Percentiles rank a stretch among this genome's conserved stretches.
Evolutionary conservation across 345 rosid species (phyloP).

Genomic region (Brassica incana): DNA sequence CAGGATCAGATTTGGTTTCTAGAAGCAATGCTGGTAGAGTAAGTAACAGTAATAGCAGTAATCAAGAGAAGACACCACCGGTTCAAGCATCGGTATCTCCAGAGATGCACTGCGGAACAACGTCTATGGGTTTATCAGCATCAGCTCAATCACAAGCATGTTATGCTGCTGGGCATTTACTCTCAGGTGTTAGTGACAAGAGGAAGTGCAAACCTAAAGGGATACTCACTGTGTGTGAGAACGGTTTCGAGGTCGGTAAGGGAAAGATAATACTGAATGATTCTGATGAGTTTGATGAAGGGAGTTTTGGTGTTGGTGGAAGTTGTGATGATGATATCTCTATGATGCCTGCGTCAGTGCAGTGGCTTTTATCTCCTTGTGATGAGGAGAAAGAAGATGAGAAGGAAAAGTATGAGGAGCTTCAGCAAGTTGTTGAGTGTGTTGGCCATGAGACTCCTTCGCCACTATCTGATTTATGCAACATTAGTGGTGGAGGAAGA

Average conservation of each 20-base stretch:
- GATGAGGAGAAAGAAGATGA: constrained; percentile 49
- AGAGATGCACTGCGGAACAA: constrained; percentile 64
- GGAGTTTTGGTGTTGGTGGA: constrained; percentile 13
- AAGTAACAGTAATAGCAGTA: constrained; percentile 31
- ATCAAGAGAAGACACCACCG: constrained; percentile 68
- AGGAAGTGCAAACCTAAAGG: constrained; percentile 97
- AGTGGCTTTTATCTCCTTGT: constrained; percentile 86
- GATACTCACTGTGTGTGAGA: constrained; percentile 57
- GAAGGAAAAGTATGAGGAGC: constrained; percentile 35
- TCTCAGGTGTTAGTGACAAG: constrained; percentile 80
- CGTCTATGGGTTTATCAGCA: constrained; percentile 36
- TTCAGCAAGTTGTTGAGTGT: constrained; percentile 35
- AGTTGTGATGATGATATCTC: constrained; percentile 28
- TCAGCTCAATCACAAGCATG: constrained; percentile 53
- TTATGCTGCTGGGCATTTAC: constrained; percentile 79
- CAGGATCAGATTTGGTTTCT: constrained; percentile 38
- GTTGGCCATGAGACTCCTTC: constrained; percentile 40
- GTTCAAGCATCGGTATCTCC: constrained; percentile 88
- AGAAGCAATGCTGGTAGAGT: constrained; percentile 17
- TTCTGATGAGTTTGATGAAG: constrained; percentile 40
- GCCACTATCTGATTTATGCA: constrained; percentile 46
- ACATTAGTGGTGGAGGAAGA: constrained; percentile 30
- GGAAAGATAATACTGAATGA: constrained; percentile 40
- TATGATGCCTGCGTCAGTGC: constrained; percentile 69
- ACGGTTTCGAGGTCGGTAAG: constrained; percentile 34